Evolutionary conservation across 2,329 filamentous ascomycete species (phyloP).

Genomic region (Rutstroemia sydowiana): DNA sequence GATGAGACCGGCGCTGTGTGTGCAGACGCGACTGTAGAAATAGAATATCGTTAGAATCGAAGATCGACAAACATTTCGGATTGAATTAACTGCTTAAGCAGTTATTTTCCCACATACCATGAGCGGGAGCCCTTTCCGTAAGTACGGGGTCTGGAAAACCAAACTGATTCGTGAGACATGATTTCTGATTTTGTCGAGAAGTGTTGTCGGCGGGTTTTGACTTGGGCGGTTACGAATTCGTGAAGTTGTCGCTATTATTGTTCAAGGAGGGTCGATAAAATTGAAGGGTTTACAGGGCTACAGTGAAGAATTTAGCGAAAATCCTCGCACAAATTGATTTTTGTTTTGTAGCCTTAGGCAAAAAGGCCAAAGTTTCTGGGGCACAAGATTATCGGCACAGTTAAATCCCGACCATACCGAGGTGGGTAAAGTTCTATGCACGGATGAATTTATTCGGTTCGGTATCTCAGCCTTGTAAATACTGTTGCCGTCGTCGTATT

Average conservation of each 20-base stretch:
- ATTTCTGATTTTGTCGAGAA: slow-evolving; percentile 31
- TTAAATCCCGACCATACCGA: background rate
- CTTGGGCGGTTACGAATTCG: slow-evolving; percentile 3
- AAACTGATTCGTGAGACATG: slow-evolving; percentile 93
- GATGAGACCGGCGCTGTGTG: slow-evolving; percentile 97
- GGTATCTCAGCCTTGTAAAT: background rate
- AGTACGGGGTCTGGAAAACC: slow-evolving; percentile 95
- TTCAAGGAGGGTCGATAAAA: too few species aligned
- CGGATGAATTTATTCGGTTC: too few species aligned
- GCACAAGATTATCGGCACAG: too few species aligned
- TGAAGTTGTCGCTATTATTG: slow-evolving; percentile 1
- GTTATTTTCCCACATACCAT: slow-evolving; percentile 61
- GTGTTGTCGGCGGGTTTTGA: slow-evolving; percentile 11
- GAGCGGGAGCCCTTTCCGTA: slow-evolving; percentile 94
- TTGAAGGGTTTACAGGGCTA: slow-evolving; percentile 5
- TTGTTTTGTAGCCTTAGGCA: background rate
- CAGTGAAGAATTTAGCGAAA: slow-evolving; percentile 2
- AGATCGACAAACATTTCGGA: background rate
- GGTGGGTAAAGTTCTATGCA: too few species aligned
- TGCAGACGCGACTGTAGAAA: slow-evolving; percentile 64
- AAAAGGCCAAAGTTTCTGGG: too few species aligned
- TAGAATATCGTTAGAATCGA: slow-evolving; percentile 11
- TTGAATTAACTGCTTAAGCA: background rate
- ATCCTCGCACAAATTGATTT: slow-evolving; percentile 7
- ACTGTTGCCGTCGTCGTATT: too few species aligned